Conservation (phyloP, 2,329 filamentous ascomycete genomes). For the Pezicula carpinea region DNA sequence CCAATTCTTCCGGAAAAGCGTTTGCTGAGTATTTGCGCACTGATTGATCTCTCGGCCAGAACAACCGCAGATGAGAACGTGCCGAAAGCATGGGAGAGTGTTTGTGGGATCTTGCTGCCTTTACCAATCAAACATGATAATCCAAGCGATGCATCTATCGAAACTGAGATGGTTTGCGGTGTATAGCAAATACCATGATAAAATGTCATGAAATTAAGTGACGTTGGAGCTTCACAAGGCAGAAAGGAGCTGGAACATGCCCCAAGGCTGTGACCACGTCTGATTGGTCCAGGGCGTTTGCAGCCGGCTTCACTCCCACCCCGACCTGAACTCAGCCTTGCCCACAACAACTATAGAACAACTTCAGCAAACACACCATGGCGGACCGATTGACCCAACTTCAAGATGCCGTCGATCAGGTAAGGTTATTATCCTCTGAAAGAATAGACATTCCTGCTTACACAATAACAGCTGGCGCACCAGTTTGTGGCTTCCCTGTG, state of each 20-base stretch:
- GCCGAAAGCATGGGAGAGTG: slow-evolving; percentile 14
- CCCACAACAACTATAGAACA: slow-evolving; percentile 2
- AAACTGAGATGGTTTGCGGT: background rate
- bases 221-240: background rate
- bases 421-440: slow-evolving; percentile 31
- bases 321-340: slow-evolving; percentile 13
- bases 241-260: background rate
- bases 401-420: slow-evolving; percentile 81
- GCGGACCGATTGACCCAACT: slow-evolving; percentile 76
- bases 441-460: slow-evolving; percentile 4
- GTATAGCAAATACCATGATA: too few species aligned
- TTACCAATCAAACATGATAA: too few species aligned
- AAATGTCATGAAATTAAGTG: too few species aligned
- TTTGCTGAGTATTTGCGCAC: slow-evolving; percentile 20
- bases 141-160: too few species aligned
- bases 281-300: too few species aligned
- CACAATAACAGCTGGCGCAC: slow-evolving; percentile 50
- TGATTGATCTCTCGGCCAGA: slow-evolving; percentile 16
- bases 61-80: slow-evolving; percentile 12
- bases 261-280: background rate
- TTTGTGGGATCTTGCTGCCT: background rate
- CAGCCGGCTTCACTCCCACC: background rate
- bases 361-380: slow-evolving; percentile 40
- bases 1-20: slow-evolving; percentile 21
- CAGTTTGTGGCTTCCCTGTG: slow-evolving; percentile 65